Conservation (phyloP, 495 filamentous ascomycete species). For the Lindgomyces ingoldianus region DNA sequence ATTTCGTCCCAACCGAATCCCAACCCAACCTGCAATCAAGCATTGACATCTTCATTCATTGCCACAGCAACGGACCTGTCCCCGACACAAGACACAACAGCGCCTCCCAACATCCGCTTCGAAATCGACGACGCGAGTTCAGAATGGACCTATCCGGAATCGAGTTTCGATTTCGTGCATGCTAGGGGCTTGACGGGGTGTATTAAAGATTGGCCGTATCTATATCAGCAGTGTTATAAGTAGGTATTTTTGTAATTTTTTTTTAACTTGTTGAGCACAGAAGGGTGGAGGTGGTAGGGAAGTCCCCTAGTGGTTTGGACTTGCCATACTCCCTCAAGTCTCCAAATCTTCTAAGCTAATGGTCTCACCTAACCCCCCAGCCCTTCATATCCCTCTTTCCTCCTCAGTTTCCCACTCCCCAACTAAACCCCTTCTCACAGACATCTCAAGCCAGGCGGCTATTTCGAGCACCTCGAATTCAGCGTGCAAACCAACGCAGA, state of each 20-base stretch:
- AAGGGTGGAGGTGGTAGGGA: not conserved
- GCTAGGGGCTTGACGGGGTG: constrained; percentile 33
- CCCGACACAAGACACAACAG: constrained; percentile 29
- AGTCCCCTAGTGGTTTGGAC: too few relatives aligned
- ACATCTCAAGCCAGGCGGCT: constrained; percentile 35
- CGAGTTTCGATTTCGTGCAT: constrained; percentile 38
- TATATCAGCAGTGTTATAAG: constrained; percentile 32
- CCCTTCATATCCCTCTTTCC: not conserved
- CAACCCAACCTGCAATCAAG: not conserved
- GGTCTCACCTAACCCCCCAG: not conserved
- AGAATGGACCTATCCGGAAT: constrained; percentile 36
- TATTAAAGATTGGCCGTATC: constrained; percentile 28
- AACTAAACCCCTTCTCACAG: constrained; percentile 4
- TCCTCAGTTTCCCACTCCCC: constrained; percentile 4
- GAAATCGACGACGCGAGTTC: constrained; percentile 38
- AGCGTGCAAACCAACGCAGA: constrained; percentile 15
- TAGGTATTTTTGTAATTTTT: constrained; percentile 1
- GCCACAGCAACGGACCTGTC: constrained; percentile 33
- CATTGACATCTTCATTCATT: not conserved
- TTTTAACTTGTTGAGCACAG: not conserved
- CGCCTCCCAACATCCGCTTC: constrained; percentile 38
- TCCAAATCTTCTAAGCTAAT: too few relatives aligned
- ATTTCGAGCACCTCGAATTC: constrained; percentile 36
- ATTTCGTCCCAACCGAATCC: not conserved
- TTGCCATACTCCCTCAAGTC: too few relatives aligned